phyloP scores from a whole-genome alignment of 192 early-diverging fungal genomes.

The Linnemannia hyalina region DNA sequence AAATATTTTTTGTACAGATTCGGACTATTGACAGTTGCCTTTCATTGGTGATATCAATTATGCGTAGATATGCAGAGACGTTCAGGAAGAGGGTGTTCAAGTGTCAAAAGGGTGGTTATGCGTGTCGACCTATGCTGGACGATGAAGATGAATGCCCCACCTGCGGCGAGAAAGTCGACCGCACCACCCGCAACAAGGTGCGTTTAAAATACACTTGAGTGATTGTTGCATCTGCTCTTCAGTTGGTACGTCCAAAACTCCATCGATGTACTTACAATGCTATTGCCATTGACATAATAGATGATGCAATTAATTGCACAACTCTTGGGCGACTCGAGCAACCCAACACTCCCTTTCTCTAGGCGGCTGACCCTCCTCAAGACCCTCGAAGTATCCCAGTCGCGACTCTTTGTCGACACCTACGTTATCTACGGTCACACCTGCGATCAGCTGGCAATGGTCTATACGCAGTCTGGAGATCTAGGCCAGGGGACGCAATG shows the following conservation, averaged over 20 bases:
- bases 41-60: background rate
- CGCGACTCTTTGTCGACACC: constrained; percentile 39
- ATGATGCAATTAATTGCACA: constrained; percentile 30
- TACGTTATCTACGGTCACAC: constrained; percentile 40
- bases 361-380: constrained; percentile 25
- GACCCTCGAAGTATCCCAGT: constrained; percentile 29
- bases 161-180: constrained; percentile 34
- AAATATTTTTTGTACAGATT: background rate
- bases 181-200: constrained; percentile 22
- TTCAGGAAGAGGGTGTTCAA: constrained; percentile 25
- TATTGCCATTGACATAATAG: background rate
- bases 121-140: constrained; percentile 38
- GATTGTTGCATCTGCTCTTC: background rate
- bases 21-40: background rate
- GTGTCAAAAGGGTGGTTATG: constrained; percentile 37
- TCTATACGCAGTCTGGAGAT: constrained; percentile 37
- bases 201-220: background rate
- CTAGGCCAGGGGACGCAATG: constrained; percentile 31
- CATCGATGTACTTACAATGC: background rate
- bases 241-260: background rate
- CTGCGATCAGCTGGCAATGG: constrained; percentile 48
- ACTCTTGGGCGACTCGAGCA: constrained; percentile 20
- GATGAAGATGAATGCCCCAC: constrained; percentile 31
- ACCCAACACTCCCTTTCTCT: constrained; percentile 16
- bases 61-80: constrained; percentile 33